A percentile compares a stretch with the other conserved stretches of the same genome.
Conservation (phyloP, 176 grass and related monocot genomes). For the Tillandsia leiboldiana region DNA sequence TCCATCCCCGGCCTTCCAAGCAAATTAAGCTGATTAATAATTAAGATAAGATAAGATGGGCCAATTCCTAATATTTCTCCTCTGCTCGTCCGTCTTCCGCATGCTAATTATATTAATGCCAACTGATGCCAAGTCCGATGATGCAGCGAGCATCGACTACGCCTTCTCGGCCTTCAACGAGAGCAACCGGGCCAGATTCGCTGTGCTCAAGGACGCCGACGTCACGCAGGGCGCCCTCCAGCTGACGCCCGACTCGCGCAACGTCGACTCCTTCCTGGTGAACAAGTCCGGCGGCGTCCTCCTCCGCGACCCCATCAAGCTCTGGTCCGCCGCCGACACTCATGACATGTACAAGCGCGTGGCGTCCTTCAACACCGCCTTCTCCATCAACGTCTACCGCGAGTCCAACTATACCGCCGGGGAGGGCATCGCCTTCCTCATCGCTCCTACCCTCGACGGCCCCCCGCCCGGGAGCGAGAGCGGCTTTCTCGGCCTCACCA, state of each 20-base stretch:
- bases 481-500: slow-evolving; percentile 52
- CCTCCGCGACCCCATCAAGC: slow-evolving; percentile 20
- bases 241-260: slow-evolving; percentile 31
- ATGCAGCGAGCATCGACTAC: neutral
- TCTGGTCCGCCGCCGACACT: slow-evolving; percentile 16
- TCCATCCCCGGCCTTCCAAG: too few species aligned
- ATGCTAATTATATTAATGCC: neutral
- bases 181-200: neutral
- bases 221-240: slow-evolving; percentile 38
- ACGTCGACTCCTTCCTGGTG: neutral
- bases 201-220: neutral
- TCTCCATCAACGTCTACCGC: slow-evolving; percentile 43
- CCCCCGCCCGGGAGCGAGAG: slow-evolving; percentile 29
- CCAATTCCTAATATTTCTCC: neutral
- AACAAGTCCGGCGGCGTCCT: slow-evolving; percentile 41
- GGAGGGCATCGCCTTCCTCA: slow-evolving; percentile 33
- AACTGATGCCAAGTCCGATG: neutral
- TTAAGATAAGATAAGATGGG: too few species aligned
- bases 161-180: slow-evolving; percentile 16
- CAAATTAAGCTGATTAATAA: too few species aligned
- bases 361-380: slow-evolving; percentile 47
- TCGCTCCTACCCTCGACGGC: slow-evolving; percentile 12
- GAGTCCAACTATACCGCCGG: neutral
- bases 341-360: slow-evolving; percentile 3
- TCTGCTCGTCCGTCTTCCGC: neutral